Base-by-base conservation (phyloP, 2,329 filamentous ascomycete species). In the Dactylellina cionopaga region DNA sequence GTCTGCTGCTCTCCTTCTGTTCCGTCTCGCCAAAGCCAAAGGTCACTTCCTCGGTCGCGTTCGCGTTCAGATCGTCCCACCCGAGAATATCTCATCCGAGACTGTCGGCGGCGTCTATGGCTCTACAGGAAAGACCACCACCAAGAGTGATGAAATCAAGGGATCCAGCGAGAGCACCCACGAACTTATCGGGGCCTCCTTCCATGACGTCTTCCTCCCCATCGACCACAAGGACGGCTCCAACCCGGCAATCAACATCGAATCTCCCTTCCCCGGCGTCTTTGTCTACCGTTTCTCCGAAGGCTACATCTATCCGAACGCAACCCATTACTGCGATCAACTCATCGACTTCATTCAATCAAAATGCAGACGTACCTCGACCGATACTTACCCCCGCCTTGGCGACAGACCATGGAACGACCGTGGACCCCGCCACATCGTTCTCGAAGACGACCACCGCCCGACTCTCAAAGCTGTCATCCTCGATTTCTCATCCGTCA, bases 231-330 rank as follows among this genome's bases (percentile, higher is more conserved):
- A 85, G n/a, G 94, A 98, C 79, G 94, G 94, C 27, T 92, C 92
- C 0, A 98, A 98, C 80, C 94, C 94, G 0, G 85, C 89, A 24
- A 85, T 98, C 47, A 85, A 90, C 9, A 84, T 96, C n/a, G 85
- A 91, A 74, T 87, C 87, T 60, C 93, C 95, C 0, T 92, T 95
- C 77, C 94, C 94, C 0, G 95, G 95, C 56, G 86, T 99, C 75
- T 96, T 98, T 81, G 96, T 98, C 78, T 98, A 96, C 83, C 89
- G 94, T 44, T 97, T 96, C 80, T 88, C 90, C 0, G 94, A 98
- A 82, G 92, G 93, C 43, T 96, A 96, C 84, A 96, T 95, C 81
- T 99, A 98, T 78, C 92, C 94, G 71, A 99, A 96, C 77, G 92
- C 92, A 17, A 92, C 92, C 77, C 89, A 92, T 79, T 92, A 96